Percentiles rank a stretch among this genome's conserved stretches.
Conservation (phyloP, 2,329 filamentous ascomycete species). For the Pyrenophora teres region DNA sequence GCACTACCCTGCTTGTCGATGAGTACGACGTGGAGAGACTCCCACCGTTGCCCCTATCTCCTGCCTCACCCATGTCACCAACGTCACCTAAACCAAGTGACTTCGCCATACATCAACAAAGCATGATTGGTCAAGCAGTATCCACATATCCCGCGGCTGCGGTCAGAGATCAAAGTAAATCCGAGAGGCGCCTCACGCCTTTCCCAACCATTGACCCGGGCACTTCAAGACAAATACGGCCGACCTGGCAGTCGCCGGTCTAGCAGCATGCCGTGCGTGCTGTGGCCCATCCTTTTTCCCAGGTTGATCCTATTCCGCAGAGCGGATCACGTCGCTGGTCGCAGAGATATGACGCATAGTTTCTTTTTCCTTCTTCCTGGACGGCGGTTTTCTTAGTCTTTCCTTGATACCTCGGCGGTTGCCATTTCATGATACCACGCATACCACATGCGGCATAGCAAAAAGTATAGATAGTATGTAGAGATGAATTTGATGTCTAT, state of each 20-base stretch:
- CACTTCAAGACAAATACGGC: slow-evolving; percentile 2
- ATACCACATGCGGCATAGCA: not conserved
- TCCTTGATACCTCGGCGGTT: not conserved
- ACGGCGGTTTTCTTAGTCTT: not conserved
- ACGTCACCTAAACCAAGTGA: not conserved
- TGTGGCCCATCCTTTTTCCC: no score
- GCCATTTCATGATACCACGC: slow-evolving; percentile 1
- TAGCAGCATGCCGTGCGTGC: slow-evolving; percentile 5
- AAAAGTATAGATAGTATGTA: not conserved
- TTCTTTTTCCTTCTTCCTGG: no score
- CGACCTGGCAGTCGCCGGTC: slow-evolving; percentile 19
- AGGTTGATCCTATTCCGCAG: no score
- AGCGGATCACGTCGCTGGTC: no score
- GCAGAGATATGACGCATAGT: no score
- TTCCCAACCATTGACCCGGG: slow-evolving; percentile 4
- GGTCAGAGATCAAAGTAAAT: not conserved
- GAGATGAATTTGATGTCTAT: slow-evolving; percentile 2
- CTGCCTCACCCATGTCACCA: slow-evolving; percentile 3
- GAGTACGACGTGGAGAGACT: slow-evolving; percentile 20
- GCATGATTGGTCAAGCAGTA: not conserved
- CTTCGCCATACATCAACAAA: not conserved
- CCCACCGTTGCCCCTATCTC: slow-evolving; percentile 21
- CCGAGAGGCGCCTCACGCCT: not conserved
- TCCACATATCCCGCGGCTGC: not conserved
- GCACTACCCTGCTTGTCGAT: slow-evolving; percentile 8